Evolutionary conservation across 495 filamentous ascomycete genomes (phyloP).

Genomic region (Gamarada debralockiae): DNA sequence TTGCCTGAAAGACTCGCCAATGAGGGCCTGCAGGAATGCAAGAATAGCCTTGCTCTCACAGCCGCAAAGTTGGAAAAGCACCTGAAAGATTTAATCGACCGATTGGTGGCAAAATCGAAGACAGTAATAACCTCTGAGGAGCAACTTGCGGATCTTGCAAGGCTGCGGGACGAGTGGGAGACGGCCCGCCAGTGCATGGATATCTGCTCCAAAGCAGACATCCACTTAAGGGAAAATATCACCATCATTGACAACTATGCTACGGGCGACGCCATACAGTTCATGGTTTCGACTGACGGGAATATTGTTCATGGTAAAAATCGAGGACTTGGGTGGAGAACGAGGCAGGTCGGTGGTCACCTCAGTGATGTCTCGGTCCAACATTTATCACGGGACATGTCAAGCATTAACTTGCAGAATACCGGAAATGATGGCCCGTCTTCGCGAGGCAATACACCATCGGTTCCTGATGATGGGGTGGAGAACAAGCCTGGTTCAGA

Average conservation of each 20-base stretch:
- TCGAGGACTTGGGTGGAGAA: conserved; percentile 35
- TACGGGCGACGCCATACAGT: conserved; percentile 36
- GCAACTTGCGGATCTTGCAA: conserved; percentile 30
- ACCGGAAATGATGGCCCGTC: conserved; percentile 12
- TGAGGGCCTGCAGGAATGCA: conserved; percentile 36
- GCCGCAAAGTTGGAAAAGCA: conserved; percentile 32
- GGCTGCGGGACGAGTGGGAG: conserved; percentile 37
- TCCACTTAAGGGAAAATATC: conserved; percentile 30
- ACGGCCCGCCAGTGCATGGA: conserved; percentile 33
- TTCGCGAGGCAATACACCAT: conserved; percentile 9
- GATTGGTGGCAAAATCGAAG: conserved; percentile 32
- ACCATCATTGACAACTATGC: conserved; percentile 36
- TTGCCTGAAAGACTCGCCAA: conserved; percentile 31
- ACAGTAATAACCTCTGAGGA: conserved; percentile 27
- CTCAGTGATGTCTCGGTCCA: conserved; percentile 34
- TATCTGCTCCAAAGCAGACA: conserved; percentile 35
- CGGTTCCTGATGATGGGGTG: conserved; percentile 8
- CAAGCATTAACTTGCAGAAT: conserved; percentile 21
- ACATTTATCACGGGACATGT: conserved; percentile 35
- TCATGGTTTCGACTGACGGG: conserved; percentile 39
- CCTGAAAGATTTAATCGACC: conserved; percentile 31
- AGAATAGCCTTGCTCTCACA: conserved; percentile 30
- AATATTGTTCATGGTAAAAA: conserved; percentile 35
- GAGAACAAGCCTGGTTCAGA: conserved; percentile 17
- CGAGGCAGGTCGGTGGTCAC: conserved; percentile 38